Evolutionary conservation across 225 moss, liverwort and hornwort genomes (phyloP).

Genomic region (Pseudoscleropodium purum): DNA sequence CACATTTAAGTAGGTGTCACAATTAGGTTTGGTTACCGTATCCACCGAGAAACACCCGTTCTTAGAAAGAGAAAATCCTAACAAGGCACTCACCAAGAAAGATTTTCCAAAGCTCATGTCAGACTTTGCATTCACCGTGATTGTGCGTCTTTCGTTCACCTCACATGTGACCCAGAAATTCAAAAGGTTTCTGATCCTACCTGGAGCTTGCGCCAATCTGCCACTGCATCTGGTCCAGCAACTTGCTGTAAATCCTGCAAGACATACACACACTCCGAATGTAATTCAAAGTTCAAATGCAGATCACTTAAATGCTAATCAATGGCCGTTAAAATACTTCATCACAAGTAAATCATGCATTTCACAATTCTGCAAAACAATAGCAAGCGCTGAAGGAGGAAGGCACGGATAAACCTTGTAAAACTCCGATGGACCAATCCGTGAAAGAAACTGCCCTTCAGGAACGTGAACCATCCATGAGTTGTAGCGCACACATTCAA

Average conservation of each 20-base stretch:
- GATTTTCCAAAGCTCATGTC: not conserved
- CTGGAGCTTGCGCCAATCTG: constrained; percentile 84
- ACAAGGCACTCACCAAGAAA: not conserved
- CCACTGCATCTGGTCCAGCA: constrained; percentile 70
- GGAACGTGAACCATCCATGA: constrained; percentile 96
- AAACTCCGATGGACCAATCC: constrained; percentile 72
- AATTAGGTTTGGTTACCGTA: not conserved
- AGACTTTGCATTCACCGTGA: not conserved
- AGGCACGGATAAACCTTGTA: constrained; percentile 39
- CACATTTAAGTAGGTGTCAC: not conserved
- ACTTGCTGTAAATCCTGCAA: constrained; percentile 65
- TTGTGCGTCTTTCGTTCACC: not conserved
- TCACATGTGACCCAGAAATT: not conserved
- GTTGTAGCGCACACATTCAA: constrained; percentile 69
- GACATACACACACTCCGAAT: not conserved
- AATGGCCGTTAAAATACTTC: not conserved
- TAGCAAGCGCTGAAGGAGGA: not conserved
- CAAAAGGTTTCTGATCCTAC: constrained; percentile 13
- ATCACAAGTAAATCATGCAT: not conserved
- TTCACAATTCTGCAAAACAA: not conserved
- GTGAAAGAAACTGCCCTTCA: constrained; percentile 75
- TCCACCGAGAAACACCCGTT: not conserved
- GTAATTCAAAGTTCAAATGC: not conserved
- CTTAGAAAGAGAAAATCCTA: not conserved
- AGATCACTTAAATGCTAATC: not conserved